phyloP scores from a whole-genome alignment of 225 moss, liverwort and hornwort species.

The Bryum argenteum region DNA sequence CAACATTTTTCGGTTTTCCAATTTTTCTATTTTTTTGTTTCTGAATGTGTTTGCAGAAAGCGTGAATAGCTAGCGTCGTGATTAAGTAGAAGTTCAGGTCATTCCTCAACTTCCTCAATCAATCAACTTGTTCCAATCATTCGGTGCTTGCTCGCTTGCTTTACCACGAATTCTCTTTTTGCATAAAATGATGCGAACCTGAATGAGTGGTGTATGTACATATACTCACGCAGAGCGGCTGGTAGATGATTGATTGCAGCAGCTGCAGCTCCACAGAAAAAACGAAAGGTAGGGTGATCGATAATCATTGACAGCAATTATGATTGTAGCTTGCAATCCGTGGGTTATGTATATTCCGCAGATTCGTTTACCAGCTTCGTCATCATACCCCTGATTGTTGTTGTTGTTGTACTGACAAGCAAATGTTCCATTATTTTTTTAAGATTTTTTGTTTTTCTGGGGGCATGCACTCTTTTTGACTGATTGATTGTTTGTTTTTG shows the following conservation, averaged over 20 bases:
- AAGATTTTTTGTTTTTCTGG: too few species aligned
- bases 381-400: conserved; percentile 17
- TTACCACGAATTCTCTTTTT: too few species aligned
- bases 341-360: conserved; percentile 17
- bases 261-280: conserved; percentile 13
- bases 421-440: too few species aligned
- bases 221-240: conserved; percentile 19
- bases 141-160: too few species aligned
- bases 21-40: neutral
- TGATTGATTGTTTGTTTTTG: too few species aligned
- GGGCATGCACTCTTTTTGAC: too few species aligned
- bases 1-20: neutral
- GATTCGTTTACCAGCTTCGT: conserved; percentile 39
- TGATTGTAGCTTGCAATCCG: conserved; percentile 24
- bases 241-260: conserved; percentile 32
- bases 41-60: neutral
- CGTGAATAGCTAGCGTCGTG: too few species aligned
- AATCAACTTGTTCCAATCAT: too few species aligned
- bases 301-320: conserved; percentile 36
- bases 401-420: neutral
- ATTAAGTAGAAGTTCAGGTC: too few species aligned
- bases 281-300: conserved; percentile 6
- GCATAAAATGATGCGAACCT: neutral
- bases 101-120: neutral
- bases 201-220: conserved; percentile 18